Evolutionary conservation across 2,329 filamentous ascomycete species (phyloP), one percentile per base, ranked within the genome.

Genomic region (Grosmannia clavigera): DNA sequence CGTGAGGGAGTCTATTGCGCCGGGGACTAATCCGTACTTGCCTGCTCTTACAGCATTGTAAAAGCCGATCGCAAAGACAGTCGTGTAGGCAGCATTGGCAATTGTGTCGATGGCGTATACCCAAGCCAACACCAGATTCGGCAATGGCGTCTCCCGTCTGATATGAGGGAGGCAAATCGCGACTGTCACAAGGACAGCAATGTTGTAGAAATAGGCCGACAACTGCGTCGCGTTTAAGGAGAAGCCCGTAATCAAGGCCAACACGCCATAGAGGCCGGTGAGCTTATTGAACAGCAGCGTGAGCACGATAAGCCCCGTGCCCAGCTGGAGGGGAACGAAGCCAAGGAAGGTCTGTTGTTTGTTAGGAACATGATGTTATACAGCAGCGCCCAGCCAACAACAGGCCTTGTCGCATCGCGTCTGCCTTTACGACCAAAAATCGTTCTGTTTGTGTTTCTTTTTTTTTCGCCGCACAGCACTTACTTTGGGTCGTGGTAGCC

Each of bases 261-360:
- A 85, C 52, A 96, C 80, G 65, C 92, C 92, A 73, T 95, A 96
- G 66, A 96, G 79, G 61, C 91, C 92, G 57, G 90, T 92, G 66
- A 92, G 83, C 74, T 96, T 96, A 80, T 96, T 96, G 75, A 96
- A 86, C 60, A 95, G 80, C 64, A 95, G 82, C 12, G 88, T 85
- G 63, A 94, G 79, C 5, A 88, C 85, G 68, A 96, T 90, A 68
- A 96, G 81, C 67, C 94, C 90, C 55, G 89, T 86, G 66, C 90
- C 92, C 40, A 89, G 92, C 67, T 90, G 88, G 59, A 96, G 84
- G 69, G 88, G 89, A 77, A 96, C 87, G 68, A 91, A 78, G 70
- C 89, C 90, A 65, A 96, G 82, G 71, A 96, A 92, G 55, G 84
- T 86, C 91, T 96, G 70, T 9, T 6, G 16, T 19, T 31, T 52